phyloP scores from a whole-genome alignment of 108 stramenopile species.

The Aurantiochytrium sp. region DNA sequence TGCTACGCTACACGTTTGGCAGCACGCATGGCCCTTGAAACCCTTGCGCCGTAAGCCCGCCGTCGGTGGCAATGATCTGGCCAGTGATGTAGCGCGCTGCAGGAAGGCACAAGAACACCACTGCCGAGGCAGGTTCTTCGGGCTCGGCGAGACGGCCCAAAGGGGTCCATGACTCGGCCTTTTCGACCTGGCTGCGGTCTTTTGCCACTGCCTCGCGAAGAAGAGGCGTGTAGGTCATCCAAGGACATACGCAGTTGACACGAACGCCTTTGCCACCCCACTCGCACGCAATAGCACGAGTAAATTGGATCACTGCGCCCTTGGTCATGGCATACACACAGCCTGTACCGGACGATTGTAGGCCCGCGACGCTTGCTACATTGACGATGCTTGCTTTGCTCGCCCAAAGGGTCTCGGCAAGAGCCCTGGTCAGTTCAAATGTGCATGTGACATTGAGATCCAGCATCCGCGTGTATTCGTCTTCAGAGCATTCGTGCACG shows the following conservation, averaged over 20 bases:
- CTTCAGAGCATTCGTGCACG: slow-evolving; percentile 69
- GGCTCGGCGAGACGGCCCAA: slow-evolving; percentile 54
- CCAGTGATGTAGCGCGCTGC: slow-evolving; percentile 86
- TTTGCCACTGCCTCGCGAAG: slow-evolving; percentile 60
- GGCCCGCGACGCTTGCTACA: slow-evolving; percentile 82
- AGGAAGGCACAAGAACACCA: slow-evolving; percentile 81
- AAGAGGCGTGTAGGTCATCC: slow-evolving; percentile 45
- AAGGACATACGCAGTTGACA: slow-evolving; percentile 42
- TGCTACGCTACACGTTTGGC: neutral
- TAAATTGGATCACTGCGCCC: slow-evolving; percentile 90
- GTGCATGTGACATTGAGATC: slow-evolving; percentile 71
- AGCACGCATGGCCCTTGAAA: slow-evolving; percentile 25
- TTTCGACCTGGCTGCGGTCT: slow-evolving; percentile 39
- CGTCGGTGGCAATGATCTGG: slow-evolving; percentile 80
- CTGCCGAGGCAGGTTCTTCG: slow-evolving; percentile 70
- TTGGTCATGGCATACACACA: slow-evolving; percentile 80
- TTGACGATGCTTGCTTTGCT: slow-evolving; percentile 72
- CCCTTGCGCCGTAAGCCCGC: slow-evolving; percentile 60
- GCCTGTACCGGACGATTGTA: slow-evolving; percentile 78
- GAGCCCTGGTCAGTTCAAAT: slow-evolving; percentile 47
- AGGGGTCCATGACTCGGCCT: slow-evolving; percentile 62
- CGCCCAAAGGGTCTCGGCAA: slow-evolving; percentile 7
- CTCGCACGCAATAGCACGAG: slow-evolving; percentile 82
- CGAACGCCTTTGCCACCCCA: slow-evolving; percentile 69
- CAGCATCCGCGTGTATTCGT: slow-evolving; percentile 71